Evolutionary conservation across 352 stramenopile genomes (phyloP).

Genomic region (Globisporangium spiculum): DNA sequence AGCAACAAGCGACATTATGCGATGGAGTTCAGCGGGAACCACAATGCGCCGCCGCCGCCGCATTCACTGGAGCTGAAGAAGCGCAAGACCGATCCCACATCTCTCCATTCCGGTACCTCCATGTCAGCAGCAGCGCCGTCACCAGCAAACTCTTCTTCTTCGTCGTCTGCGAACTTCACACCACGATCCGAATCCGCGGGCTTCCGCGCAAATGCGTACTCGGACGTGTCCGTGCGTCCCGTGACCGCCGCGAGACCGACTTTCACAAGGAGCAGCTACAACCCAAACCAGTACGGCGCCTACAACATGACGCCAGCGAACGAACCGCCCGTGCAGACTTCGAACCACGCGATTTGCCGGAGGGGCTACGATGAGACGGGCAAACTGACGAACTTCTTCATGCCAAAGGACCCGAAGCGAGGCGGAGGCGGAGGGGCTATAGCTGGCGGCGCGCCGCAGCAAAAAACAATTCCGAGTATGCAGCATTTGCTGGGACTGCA

Average conservation of each 20-base stretch:
- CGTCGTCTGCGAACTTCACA: slow-evolving; percentile 19
- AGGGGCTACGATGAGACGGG: slow-evolving; percentile 74
- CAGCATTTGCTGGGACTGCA: slow-evolving; percentile 43
- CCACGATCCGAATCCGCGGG: slow-evolving; percentile 32
- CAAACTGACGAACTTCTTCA: slow-evolving; percentile 75
- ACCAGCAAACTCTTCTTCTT: slow-evolving; percentile 8
- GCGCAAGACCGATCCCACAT: slow-evolving; percentile 36
- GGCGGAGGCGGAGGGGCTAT: not conserved
- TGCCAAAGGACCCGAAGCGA: slow-evolving; percentile 50
- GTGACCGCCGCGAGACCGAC: slow-evolving; percentile 29
- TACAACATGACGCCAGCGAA: slow-evolving; percentile 53
- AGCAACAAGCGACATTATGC: slow-evolving; percentile 27
- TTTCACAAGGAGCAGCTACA: slow-evolving; percentile 56
- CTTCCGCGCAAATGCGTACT: slow-evolving; percentile 60
- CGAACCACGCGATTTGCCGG: slow-evolving; percentile 37
- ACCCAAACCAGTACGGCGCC: slow-evolving; percentile 66
- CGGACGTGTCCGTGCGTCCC: slow-evolving; percentile 54
- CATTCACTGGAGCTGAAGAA: slow-evolving; percentile 57
- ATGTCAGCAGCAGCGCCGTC: slow-evolving; percentile 2
- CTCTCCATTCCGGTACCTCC: slow-evolving; percentile 1
- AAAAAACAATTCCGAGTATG: slow-evolving; percentile 53
- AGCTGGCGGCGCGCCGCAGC: slow-evolving; percentile 17
- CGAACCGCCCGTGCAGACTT: slow-evolving; percentile 39
- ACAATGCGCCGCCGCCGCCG: slow-evolving; percentile 7
- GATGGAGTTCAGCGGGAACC: slow-evolving; percentile 17